A percentile compares a stretch with the other conserved stretches of the same genome.
phyloP scores from a whole-genome alignment of 2,329 filamentous ascomycete genomes.

The Pseudodiploospora longispora region DNA sequence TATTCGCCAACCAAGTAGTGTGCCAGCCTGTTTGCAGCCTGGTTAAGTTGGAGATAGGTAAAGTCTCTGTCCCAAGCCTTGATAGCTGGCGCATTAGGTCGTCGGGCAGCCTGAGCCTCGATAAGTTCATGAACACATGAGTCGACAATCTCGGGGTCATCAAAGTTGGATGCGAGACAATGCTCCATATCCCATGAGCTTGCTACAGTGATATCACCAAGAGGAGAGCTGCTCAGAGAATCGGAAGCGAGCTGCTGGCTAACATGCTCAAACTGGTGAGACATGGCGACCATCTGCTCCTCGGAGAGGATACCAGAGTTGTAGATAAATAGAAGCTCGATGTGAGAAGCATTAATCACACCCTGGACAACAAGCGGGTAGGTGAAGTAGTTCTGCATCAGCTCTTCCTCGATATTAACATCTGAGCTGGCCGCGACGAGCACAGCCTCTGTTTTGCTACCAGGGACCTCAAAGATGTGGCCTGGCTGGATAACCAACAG shows the following conservation, averaged over 20 bases:
- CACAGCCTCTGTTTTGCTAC: background rate
- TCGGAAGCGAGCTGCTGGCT: background rate
- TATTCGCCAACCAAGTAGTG: background rate
- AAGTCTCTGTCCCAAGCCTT: background rate
- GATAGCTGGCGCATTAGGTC: background rate
- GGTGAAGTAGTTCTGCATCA: background rate
- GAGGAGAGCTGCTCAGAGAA: background rate
- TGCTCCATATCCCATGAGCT: constrained; percentile 1
- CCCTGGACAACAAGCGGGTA: background rate
- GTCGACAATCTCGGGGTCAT: background rate
- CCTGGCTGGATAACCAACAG: constrained; percentile 19
- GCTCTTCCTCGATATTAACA: background rate
- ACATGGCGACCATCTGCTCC: background rate
- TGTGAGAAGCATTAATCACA: too few species aligned
- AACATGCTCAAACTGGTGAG: background rate
- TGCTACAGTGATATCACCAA: constrained; percentile 1
- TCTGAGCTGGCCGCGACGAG: too few species aligned
- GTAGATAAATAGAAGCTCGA: background rate
- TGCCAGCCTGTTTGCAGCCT: constrained; percentile 29
- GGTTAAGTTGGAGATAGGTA: constrained; percentile 23
- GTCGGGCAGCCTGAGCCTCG: background rate
- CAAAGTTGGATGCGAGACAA: background rate
- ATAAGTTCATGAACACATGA: background rate
- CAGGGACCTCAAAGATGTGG: background rate
- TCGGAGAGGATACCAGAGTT: background rate